Evolutionary conservation across 106 monocot species (phyloP).

Genomic region (Ottelia alismoides): DNA sequence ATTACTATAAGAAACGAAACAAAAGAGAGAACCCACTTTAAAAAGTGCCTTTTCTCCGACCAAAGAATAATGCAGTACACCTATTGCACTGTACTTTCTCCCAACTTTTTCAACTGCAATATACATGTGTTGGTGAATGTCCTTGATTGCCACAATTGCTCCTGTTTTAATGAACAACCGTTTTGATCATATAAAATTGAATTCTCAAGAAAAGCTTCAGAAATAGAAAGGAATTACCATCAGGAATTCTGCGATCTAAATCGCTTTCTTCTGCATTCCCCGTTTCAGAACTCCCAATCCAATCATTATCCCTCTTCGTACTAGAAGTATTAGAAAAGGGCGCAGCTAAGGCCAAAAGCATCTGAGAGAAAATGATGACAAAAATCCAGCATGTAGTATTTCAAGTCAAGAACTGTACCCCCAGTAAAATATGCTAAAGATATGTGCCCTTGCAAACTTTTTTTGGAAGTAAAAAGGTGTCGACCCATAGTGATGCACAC

Average conservation of each 20-base stretch:
- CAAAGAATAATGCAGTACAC: constrained; percentile 73
- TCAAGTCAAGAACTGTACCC: neutral
- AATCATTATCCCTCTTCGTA: constrained; percentile 12
- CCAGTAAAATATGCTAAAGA: neutral
- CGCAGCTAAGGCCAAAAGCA: constrained; percentile 35
- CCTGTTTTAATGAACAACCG: constrained; percentile 26
- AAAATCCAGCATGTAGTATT: neutral
- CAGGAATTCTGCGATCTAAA: constrained; percentile 36
- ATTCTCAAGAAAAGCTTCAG: too few species aligned
- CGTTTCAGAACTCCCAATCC: constrained; percentile 12
- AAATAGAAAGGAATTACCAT: constrained; percentile 37
- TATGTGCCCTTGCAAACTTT: too few species aligned
- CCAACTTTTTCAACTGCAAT: constrained; percentile 45
- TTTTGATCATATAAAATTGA: neutral
- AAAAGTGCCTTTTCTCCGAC: constrained; percentile 68
- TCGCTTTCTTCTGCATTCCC: constrained; percentile 1
- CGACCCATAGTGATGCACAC: too few species aligned
- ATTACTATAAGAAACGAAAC: neutral
- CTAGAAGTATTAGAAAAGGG: constrained; percentile 28
- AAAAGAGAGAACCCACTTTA: constrained; percentile 34
- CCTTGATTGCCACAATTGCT: constrained; percentile 72
- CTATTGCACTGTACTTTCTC: constrained; percentile 32
- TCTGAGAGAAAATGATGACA: constrained; percentile 17
- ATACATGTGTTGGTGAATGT: constrained; percentile 80
- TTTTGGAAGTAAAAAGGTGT: too few species aligned